These are phyloP conservation scores for Polytrichum commune DNA, from an alignment of 225 moss, liverwort and hornwort species.

Conservation along the genomic window DNA sequence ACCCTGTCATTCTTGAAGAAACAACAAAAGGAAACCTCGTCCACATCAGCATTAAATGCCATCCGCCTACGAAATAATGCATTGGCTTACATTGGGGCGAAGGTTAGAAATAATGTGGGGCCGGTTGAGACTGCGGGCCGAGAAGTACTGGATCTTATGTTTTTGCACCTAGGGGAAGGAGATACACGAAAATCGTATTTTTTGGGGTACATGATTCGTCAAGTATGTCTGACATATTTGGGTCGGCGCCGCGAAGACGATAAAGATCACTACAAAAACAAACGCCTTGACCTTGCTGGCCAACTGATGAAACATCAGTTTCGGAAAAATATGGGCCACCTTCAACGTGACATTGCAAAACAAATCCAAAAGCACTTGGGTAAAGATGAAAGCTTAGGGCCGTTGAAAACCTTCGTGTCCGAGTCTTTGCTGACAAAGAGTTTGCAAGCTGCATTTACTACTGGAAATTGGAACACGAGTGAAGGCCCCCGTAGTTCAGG, in stretches of 20 bases:
- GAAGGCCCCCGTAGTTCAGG: slow-evolving; percentile 72
- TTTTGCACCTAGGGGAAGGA: slow-evolving; percentile 56
- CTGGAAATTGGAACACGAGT: slow-evolving; percentile 80
- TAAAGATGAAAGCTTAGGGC: slow-evolving; percentile 42
- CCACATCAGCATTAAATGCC: slow-evolving; percentile 26
- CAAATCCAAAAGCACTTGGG: slow-evolving; percentile 71
- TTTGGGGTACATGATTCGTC: slow-evolving; percentile 79
- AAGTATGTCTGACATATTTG: slow-evolving; percentile 53
- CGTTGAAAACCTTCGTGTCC: slow-evolving; percentile 59
- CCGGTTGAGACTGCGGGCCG: slow-evolving; percentile 33
- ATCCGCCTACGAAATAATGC: slow-evolving; percentile 40
- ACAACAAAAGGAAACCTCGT: slow-evolving; percentile 21
- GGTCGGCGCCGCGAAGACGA: slow-evolving; percentile 58
- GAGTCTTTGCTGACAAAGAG: slow-evolving; percentile 57
- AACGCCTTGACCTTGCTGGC: slow-evolving; percentile 87
- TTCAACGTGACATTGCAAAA: slow-evolving; percentile 68
- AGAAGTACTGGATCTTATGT: slow-evolving; percentile 30
- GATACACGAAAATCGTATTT: slow-evolving; percentile 59
- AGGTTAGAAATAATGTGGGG: slow-evolving; percentile 32
- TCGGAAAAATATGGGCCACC: slow-evolving; percentile 64
- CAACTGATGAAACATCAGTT: slow-evolving; percentile 80
- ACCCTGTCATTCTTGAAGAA: slow-evolving; percentile 42
- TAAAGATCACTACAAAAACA: slow-evolving; percentile 82
- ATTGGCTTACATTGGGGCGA: slow-evolving; percentile 60
- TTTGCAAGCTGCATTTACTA: slow-evolving; percentile 71